Base-by-base conservation (phyloP, 768 basidiomycete species). In the Boletus bicolor region DNA sequence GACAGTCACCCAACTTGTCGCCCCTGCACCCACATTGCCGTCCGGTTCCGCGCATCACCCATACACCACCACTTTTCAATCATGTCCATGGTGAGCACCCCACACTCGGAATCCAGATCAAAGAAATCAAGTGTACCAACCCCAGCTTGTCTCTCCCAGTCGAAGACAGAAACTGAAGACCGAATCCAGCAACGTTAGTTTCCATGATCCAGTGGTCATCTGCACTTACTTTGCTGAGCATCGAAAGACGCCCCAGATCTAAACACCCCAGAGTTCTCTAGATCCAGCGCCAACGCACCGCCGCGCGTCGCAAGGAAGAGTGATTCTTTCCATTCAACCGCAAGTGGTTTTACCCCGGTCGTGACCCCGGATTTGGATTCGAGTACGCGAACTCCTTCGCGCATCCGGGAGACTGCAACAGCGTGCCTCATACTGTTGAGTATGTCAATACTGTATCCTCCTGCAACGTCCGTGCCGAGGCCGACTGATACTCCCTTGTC, bases 1-100 rank as follows among this genome's bases (percentile, higher is more conserved):
- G 57, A 61, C 21, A 64, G 10, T 56, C 42, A 64, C 10, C 45
- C 21, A 6, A 67, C 51, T 38, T n/a, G 58, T 32, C 35, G 61
- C 12, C 92, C 91, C 69, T 91, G 90, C 4, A 94, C 79, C 89
- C 91, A 96, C 70, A 93, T 77, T 4, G 72, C 75, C 2, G 55
- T 63, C 19, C 90, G 79, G 71, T 94, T 94, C 49, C 79, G 77
- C 5, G 64, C 64, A 64, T 90, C 85, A 0, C 93, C 93, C 41
- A 88, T 67, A 62, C 89, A 90, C 91, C 91, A 95, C 93, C 93
- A 94, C 66, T 87, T 91, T 70, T 95, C 93, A 24, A 94, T 60
- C 72, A 82, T 74, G 49, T 86, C 87, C 42, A 75, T 64, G 7
- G 71, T 72, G 51, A 79, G 51, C 32, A 47, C 51, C 54, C 49